Evolutionary conservation across 345 rosid species (phyloP).

Genomic region (Streptanthus diversifolius): DNA sequence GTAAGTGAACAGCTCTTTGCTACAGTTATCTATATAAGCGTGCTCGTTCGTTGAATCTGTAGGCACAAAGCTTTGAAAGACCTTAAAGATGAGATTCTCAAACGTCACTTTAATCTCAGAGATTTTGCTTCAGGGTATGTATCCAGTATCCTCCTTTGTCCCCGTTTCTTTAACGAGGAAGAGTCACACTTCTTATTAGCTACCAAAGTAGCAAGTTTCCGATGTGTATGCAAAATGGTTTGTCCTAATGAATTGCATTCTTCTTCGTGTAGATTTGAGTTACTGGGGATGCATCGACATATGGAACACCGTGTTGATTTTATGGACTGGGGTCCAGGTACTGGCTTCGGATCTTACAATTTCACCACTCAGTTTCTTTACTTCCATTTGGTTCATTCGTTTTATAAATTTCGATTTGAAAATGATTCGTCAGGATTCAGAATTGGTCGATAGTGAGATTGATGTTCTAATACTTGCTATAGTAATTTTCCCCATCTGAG

Average conservation of each 20-base stretch:
- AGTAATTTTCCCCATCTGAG: neutral
- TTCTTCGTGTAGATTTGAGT: conserved; percentile 52
- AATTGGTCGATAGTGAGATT: neutral
- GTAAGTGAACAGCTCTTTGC: neutral
- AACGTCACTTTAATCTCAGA: conserved; percentile 60
- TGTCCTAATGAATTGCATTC: conserved; percentile 5
- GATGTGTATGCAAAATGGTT: neutral
- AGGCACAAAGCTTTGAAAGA: conserved; percentile 87
- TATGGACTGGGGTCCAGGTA: conserved; percentile 99
- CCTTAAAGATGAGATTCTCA: conserved; percentile 72
- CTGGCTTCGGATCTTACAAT: conserved; percentile 17
- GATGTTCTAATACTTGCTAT: neutral
- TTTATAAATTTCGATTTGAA: neutral
- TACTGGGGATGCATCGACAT: conserved; percentile 81
- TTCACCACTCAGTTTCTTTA: conserved; percentile 9
- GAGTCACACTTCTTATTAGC: neutral
- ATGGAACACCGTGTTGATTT: conserved; percentile 85
- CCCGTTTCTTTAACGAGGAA: neutral
- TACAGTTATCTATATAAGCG: neutral
- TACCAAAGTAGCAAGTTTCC: neutral
- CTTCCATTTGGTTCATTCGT: neutral
- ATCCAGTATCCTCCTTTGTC: no score
- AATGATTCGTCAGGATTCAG: neutral
- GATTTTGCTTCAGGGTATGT: conserved; percentile 84
- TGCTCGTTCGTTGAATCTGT: conserved; percentile 25